Evolutionary conservation across 805 yeast genomes (phyloP), one percentile per base, ranked within the genome.

Genomic region (Metschnikowia reukaufii): DNA sequence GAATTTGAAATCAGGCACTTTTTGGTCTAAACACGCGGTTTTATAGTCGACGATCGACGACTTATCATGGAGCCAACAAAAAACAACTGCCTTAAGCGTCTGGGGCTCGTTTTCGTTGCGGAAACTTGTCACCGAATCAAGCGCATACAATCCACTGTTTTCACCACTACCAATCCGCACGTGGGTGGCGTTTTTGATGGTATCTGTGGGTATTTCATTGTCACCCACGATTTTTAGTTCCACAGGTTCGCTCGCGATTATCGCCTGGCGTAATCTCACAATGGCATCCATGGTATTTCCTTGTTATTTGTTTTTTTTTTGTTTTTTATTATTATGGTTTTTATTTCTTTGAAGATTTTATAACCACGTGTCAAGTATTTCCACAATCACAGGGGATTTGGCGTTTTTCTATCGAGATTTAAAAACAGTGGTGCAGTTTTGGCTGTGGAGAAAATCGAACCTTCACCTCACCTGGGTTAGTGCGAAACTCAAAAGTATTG

Each of bases 11-110:
- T 88, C 88, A 2, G 81, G 74, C 29, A 92, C 75, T 2, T 79
- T 76, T 33, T 77, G 69, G 41, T 75, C 77, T 57, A 81, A 84
- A 53, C 96, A 88, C 32, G 79, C 83, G 9, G 82, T 77, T 49
- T 89, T 78, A 63, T 92, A 91, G 45, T 88, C 96, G 10, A 96
- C 84, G 37, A 90, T 84, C 33, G 84, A 78, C 21, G 86, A 74
- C 45, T 86, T 88, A 49, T 78, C 82, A 52, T 82, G 82, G 21
- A 82, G 53, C 94, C 96, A 92, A 54, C 94, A 86, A 58, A 87
- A 88, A 32, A 80, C 73, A 2, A 86, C 81, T 0, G 87, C 81
- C 51, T 79, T 72, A 47, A 89, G 68, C 13, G 76, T 70, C 36
- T 81, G 76, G 18, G 71, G 66, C 15, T 63, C 62, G 25, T 65